These are phyloP conservation scores for Hypoxylon crocopeplum DNA, from an alignment of 495 filamentous ascomycete genomes.

Conservation along the genomic window DNA sequence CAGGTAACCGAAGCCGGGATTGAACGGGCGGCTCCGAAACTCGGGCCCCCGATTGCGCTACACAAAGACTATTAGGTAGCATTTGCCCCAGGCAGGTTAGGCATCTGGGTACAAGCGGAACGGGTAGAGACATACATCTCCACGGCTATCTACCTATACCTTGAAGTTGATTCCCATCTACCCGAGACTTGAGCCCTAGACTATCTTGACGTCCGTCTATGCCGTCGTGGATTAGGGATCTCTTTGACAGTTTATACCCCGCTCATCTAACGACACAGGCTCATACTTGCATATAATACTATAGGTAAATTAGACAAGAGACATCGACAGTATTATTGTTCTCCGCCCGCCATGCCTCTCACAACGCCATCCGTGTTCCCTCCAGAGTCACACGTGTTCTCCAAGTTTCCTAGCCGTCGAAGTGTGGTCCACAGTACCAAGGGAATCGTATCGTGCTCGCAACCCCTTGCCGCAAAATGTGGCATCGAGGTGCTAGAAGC, in stretches of 20 bases:
- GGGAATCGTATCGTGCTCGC: slow-evolving; percentile 90
- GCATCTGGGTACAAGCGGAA: slow-evolving; percentile 19
- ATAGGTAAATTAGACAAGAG: not conserved
- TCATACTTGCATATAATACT: too few relatives aligned
- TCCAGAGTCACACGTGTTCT: slow-evolving; percentile 62
- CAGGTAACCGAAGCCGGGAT: not conserved
- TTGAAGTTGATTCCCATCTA: not conserved
- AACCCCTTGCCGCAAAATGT: slow-evolving; percentile 88
- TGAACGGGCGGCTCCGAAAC: slow-evolving; percentile 24
- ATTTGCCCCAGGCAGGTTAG: slow-evolving; percentile 25
- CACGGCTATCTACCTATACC: not conserved
- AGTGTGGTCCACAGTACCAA: slow-evolving; percentile 93
- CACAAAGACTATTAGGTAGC: slow-evolving; percentile 16
- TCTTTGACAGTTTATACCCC: too few relatives aligned
- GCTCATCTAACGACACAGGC: too few relatives aligned
- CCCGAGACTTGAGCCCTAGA: too few relatives aligned
- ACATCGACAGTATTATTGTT: not conserved
- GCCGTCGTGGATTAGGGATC: too few relatives aligned
- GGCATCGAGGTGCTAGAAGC: slow-evolving; percentile 82
- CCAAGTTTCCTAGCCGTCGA: slow-evolving; percentile 80
- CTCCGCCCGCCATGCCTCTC: slow-evolving; percentile 46
- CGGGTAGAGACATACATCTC: not conserved
- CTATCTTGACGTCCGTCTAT: too few relatives aligned
- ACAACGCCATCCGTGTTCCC: slow-evolving; percentile 62
- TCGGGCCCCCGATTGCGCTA: slow-evolving; percentile 24